Conservation (phyloP, 192 early-diverging fungal species). For the Funneliformis geosporum region DNA sequence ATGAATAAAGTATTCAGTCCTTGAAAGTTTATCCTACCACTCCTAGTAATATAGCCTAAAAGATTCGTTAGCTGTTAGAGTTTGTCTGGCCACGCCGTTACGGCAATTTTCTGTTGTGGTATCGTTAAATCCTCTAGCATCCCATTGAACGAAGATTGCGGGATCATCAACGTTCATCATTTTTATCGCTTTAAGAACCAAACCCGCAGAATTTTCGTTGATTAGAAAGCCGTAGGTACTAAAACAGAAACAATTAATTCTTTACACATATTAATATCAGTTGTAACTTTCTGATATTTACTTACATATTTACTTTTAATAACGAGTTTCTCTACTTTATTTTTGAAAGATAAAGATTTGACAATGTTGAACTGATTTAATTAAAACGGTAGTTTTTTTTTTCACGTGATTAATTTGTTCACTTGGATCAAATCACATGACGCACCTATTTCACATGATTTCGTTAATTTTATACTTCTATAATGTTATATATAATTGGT, state of each 20-base stretch:
- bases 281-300: not conserved
- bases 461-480: no score
- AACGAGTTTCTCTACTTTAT: not conserved
- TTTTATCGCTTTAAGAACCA: not conserved
- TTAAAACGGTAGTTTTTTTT: no score
- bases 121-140: not conserved
- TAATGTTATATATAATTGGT: no score
- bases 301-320: not conserved
- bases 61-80: not conserved
- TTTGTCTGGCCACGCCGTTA: not conserved
- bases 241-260: not conserved
- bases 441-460: no score
- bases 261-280: not conserved
- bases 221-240: not conserved
- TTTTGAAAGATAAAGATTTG: not conserved
- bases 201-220: not conserved
- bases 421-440: no score
- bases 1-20: not conserved
- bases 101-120: not conserved
- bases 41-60: not conserved
- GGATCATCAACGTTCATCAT: not conserved
- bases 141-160: not conserved
- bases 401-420: no score
- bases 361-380: no score
- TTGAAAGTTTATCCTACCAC: not conserved